Percentiles rank a stretch among this genome's conserved stretches.
Conservation (phyloP, 2,329 filamentous ascomycete genomes). For the Diaporthe humulicola region DNA sequence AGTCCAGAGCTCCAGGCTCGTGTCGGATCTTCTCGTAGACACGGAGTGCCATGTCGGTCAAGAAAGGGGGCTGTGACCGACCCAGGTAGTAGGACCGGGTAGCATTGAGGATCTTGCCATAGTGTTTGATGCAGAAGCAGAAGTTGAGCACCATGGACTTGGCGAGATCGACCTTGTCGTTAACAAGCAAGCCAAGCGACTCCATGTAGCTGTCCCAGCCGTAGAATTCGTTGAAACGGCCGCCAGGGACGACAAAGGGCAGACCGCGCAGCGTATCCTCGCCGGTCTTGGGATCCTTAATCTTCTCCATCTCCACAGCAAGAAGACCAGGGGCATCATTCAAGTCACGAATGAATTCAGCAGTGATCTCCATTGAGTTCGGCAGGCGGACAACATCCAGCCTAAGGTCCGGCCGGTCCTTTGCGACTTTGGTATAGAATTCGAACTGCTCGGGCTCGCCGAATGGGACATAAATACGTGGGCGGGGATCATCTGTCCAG, state of each 20-base stretch:
- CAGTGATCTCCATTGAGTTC: slow-evolving; percentile 75
- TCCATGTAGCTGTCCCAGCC: slow-evolving; percentile 99
- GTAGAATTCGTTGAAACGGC: slow-evolving; percentile 97
- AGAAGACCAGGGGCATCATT: slow-evolving; percentile 91
- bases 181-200: slow-evolving; percentile 87
- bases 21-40: slow-evolving; percentile 95
- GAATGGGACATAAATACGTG: slow-evolving; percentile 89
- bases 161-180: slow-evolving; percentile 86
- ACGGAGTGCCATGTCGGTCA: slow-evolving; percentile 96
- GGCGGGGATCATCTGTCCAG: slow-evolving; percentile 90
- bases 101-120: slow-evolving; percentile 97
- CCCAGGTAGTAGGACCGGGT: slow-evolving; percentile 96
- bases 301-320: slow-evolving; percentile 89
- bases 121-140: slow-evolving; percentile 98
- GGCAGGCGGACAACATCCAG: slow-evolving; percentile 88
- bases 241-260: slow-evolving; percentile 97
- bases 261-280: slow-evolving; percentile 81
- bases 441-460: slow-evolving; percentile 89
- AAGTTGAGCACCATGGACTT: slow-evolving; percentile 98
- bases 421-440: slow-evolving; percentile 87
- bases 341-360: slow-evolving; percentile 84
- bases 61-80: slow-evolving; percentile 94
- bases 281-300: slow-evolving; percentile 74
- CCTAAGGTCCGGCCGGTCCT: slow-evolving; percentile 83
- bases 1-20: slow-evolving; percentile 83